Evolutionary conservation across 192 early-diverging fungal species (phyloP), one percentile per base, ranked within the genome.

Genomic region (Podila minutissima): DNA sequence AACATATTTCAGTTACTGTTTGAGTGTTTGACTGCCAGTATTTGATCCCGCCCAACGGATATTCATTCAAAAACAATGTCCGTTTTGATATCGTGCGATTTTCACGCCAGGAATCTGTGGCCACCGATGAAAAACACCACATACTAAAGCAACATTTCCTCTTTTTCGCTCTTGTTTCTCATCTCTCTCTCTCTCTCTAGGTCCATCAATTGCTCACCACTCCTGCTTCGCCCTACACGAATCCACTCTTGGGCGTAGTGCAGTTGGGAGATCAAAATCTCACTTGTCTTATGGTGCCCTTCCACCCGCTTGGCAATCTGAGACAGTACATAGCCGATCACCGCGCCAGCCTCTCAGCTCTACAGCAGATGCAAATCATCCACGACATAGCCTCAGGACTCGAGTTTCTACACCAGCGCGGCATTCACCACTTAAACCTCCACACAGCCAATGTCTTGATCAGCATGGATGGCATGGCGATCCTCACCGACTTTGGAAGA

Each of bases 371-470:
- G 69, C 75, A 79, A 29, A 71, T 79, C 59, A 59, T 79, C 12
- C 75, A 79, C 46, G 75, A 79, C 32, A 68, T 79, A 55, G 60
- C 70, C 13, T 79, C 69, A 2, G 75, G 69, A 35, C 69, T 79
- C 31, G 75, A 79, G 31, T 71, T 72, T 48, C 28, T 79, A 13
- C 75, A 79, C n/a, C 75, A 72, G 31, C 66, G 69, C 20, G 75
- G 69, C 11, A 57, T 72, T 17, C 75, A 79, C 17, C 70, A 79
- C 28, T 48, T 71, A 64, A 79, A 79, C 28, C 60, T 79, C 5
- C 75, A 79, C 35, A 64, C 75, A 9, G 75, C 69, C 41, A 79
- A 79, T n/a, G 62, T 79, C 24, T 61, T 79, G 19, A 59, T 79
- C 50, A 57, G 49, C n/a, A 19, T 79, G 24, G 58, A 79, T 10